phyloP scores from a whole-genome alignment of 2,329 filamentous ascomycete genomes.

The Capronia coronata region DNA sequence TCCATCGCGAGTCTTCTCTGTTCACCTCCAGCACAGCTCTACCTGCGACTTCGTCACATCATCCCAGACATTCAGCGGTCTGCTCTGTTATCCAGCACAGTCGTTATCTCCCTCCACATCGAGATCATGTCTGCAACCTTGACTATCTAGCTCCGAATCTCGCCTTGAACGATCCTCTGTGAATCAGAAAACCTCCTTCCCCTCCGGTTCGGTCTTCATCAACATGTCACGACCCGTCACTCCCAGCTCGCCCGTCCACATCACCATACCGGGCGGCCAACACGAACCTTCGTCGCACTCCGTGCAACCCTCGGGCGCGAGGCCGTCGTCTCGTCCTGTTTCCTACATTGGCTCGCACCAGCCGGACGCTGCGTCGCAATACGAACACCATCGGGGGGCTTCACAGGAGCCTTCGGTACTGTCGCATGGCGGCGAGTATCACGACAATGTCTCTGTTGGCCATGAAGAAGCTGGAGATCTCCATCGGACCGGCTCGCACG shows the following conservation, averaged over 20 bases:
- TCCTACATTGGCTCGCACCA: constrained; percentile 35
- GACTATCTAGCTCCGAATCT: constrained; percentile 3
- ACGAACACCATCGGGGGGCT: constrained; percentile 33
- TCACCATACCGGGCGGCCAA: not conserved
- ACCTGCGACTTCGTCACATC: constrained; percentile 1
- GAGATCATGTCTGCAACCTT: constrained; percentile 9
- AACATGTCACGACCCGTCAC: constrained; percentile 32
- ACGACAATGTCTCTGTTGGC: constrained; percentile 30
- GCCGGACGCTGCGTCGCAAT: constrained; percentile 25
- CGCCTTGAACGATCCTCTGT: not conserved
- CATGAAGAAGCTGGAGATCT: constrained; percentile 27
- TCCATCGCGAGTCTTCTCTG: not conserved
- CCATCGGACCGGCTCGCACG: constrained; percentile 38
- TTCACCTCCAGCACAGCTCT: constrained; percentile 8
- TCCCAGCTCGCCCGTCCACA: constrained; percentile 19
- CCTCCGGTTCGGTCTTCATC: not conserved
- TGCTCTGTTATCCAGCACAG: not conserved
- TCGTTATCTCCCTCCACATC: not conserved
- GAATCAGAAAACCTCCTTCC: constrained; percentile 2
- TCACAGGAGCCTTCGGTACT: constrained; percentile 32
- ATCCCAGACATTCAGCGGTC: not conserved
- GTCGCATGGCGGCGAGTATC: constrained; percentile 35
- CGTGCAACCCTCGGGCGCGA: constrained; percentile 12
- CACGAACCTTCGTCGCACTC: constrained; percentile 17
- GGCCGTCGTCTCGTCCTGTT: constrained; percentile 35